These are phyloP conservation scores for Calonectria hawksworthii DNA, from an alignment of 2,329 filamentous ascomycete species.

Conservation along the genomic window DNA sequence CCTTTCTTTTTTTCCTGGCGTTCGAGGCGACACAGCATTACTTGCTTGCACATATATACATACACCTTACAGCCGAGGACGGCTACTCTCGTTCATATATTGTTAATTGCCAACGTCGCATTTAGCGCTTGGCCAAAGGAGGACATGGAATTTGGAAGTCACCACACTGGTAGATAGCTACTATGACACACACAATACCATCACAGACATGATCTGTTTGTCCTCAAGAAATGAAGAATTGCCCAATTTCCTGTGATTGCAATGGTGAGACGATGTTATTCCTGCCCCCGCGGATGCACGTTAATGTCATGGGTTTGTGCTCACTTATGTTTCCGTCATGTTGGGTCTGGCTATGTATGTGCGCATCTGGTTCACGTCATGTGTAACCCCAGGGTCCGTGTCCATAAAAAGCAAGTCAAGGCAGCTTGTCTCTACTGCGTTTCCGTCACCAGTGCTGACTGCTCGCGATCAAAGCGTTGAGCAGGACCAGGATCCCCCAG, in stretches of 20 bases:
- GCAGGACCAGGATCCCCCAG: neutral
- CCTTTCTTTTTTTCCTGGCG: slow-evolving; percentile 32
- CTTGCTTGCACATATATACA: slow-evolving; percentile 28
- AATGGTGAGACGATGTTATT: slow-evolving; percentile 1
- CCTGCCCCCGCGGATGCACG: neutral
- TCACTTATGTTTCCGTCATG: neutral
- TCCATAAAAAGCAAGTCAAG: neutral
- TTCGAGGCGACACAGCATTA: slow-evolving; percentile 31
- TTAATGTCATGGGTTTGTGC: neutral
- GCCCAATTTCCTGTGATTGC: neutral
- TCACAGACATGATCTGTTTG: slow-evolving; percentile 33
- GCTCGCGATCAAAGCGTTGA: neutral
- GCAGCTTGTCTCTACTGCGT: neutral
- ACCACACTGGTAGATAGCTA: slow-evolving; percentile 28
- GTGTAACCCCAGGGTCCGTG: neutral
- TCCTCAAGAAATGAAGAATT: slow-evolving; percentile 7
- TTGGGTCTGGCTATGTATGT: neutral
- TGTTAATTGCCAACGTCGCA: slow-evolving; percentile 39
- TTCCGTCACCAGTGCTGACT: neutral
- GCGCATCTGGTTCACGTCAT: neutral
- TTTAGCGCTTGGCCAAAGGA: slow-evolving; percentile 28
- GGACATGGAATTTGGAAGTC: slow-evolving; percentile 19
- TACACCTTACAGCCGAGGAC: slow-evolving; percentile 41
- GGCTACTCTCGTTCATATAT: slow-evolving; percentile 37
- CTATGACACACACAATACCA: slow-evolving; percentile 33